Evolutionary conservation across 495 filamentous ascomycete species (phyloP), one percentile per base, ranked within the genome.

Genomic region (Trichocladium antarcticum): DNA sequence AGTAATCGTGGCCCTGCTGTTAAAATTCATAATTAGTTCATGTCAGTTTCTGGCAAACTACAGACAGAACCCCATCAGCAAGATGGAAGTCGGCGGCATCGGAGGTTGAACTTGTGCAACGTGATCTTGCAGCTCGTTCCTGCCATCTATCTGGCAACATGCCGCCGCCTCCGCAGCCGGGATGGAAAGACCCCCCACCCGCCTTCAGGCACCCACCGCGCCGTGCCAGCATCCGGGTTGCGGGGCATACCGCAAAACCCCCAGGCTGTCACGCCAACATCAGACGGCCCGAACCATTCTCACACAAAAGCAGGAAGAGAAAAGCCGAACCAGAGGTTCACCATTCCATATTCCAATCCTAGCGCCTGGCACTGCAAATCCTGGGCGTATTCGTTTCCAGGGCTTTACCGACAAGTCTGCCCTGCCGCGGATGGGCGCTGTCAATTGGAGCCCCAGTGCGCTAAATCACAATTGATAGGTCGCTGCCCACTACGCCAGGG

Each of bases 201-300:
- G n/a, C n/a, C 32, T 20, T 36, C 46, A 49, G 46, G 46, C 37
- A 49, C 46, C 45, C 24, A 49, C 46, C 17, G 46, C 31, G 46
- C 46, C 46, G 19, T 28, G 6, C 12, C 2, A 15, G 45, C 45
- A 17, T 32, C 37, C 46, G 14, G 29, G 0, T 24, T 49, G 46
- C 29, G 37, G 46, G 27, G 37, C 37, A 28, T 19, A 24, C 9
- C 37, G 5, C n/a, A 9, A 37, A 14, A 46, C 28, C 43, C 17
- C 14, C n/a, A 32, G 22, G 22, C 6, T 27, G 16, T 15, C 31
- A 24, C 12, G 19, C 19, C 35, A 38, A 11, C 8, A 7, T 38
- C n/a, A 15, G n/a, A 21, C 20, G 19, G 28, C 29, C 45, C 28
- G 20, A 27, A 9, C 36, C 11, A 31, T 38, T 21, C 28, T 29